phyloP scores from a whole-genome alignment of 441 rosid genomes.

The Corymbia calophylla region DNA sequence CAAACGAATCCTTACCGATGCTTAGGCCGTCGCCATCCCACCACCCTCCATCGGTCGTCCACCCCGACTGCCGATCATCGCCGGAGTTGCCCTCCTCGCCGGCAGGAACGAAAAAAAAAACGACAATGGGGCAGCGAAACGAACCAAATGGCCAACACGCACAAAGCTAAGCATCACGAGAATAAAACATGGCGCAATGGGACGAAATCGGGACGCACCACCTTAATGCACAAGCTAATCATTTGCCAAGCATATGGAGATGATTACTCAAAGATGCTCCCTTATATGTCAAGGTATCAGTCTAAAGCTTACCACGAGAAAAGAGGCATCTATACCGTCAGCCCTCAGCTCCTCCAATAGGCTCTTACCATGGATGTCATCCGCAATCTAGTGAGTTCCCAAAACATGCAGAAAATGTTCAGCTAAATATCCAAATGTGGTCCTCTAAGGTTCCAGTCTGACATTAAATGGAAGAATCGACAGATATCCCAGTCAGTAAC shows the following conservation, averaged over 20 bases:
- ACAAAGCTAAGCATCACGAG: too few relatives aligned
- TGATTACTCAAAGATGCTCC: not conserved
- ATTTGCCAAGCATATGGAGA: not conserved
- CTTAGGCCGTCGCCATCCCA: too few relatives aligned
- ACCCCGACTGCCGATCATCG: too few relatives aligned
- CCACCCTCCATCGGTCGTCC: too few relatives aligned
- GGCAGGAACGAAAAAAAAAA: too few relatives aligned
- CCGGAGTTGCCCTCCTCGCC: too few relatives aligned
- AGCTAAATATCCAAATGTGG: not conserved
- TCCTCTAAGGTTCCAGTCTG: not conserved
- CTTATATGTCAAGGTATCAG: not conserved
- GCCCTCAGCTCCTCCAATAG: constrained; percentile 66
- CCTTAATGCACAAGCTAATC: not conserved
- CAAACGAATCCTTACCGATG: too few relatives aligned
- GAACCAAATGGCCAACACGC: too few relatives aligned
- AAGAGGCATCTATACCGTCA: constrained; percentile 74
- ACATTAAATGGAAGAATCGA: not conserved
- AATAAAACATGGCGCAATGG: too few relatives aligned
- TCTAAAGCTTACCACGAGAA: constrained; percentile 46
- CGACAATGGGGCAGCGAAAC: too few relatives aligned
- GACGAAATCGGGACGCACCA: too few relatives aligned
- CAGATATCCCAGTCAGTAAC: not conserved
- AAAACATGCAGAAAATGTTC: not conserved
- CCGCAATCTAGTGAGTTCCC: constrained; percentile 47
- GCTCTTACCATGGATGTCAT: constrained; percentile 62